Base-by-base conservation (phyloP, 148 eudicot species). In the Salicornia ramosissima region DNA sequence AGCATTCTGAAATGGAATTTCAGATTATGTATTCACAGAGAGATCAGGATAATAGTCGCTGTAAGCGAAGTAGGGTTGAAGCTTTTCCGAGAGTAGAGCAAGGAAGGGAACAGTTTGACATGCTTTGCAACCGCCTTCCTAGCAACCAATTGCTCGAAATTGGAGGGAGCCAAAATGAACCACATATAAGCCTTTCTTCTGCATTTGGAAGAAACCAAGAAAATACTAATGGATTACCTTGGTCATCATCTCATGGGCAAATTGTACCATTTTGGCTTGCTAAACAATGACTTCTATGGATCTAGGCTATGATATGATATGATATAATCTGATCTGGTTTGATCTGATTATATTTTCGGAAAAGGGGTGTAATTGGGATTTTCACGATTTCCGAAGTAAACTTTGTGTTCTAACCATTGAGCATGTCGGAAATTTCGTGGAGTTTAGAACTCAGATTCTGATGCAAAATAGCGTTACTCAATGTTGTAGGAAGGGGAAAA, bases 181-280 rank as follows among this genome's bases (percentile, higher is more conserved):
- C 40, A 30, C 72, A 61, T 39, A 24, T 63, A 33, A 34, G 52
- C 42, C 80, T 72, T 59, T 64, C 80, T 61, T 64, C 76, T 29
- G 46, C 57, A 25, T 14, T 76, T 19, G 64, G 58, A 21, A 51
- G 24, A 56, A 62, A 60, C 28, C 72, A 66, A 67, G 75, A 71
- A 12, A 70, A 56, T 64, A 31, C 78, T 9, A 39, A 68, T 4
- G 81, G 81, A 1, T 34, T 78, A 57, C 31, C 79, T 0, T 81
- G 84, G 84, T 63, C 84, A 28, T 16, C 49, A 28, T 16, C 49
- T 64, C 80, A 71, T 31, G 83, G 75, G 28, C 80, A 80, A 55
- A 70, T 68, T 8, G 65, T 81, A 61, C 84, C 84, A 10, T 81
- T 81, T 64, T 81, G 84, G 84, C 76, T 81, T 19, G 78, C 81